Percentiles rank a stretch among this genome's conserved stretches.
phyloP scores from a whole-genome alignment of 352 stramenopile species.

The Phytopythium delawarense region DNA sequence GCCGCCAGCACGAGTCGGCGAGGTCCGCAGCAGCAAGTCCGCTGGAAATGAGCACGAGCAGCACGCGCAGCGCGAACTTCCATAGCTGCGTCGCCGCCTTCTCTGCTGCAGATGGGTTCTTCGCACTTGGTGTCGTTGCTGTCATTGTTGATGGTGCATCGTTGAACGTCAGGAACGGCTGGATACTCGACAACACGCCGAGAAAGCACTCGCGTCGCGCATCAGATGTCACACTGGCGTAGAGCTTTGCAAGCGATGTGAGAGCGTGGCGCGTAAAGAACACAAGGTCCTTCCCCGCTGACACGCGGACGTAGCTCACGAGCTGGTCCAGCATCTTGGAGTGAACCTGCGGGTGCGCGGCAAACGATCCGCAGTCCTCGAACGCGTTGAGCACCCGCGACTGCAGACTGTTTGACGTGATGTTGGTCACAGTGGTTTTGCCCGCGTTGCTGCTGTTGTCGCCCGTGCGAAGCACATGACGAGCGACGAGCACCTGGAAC shows the following conservation, averaged over 20 bases:
- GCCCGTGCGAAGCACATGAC: slow-evolving; percentile 48
- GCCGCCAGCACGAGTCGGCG: slow-evolving; percentile 41
- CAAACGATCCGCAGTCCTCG: slow-evolving; percentile 77
- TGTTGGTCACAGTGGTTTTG: slow-evolving; percentile 40
- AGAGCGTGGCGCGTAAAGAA: slow-evolving; percentile 81
- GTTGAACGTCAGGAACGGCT: slow-evolving; percentile 57
- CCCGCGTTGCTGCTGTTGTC: slow-evolving; percentile 21
- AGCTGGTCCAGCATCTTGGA: slow-evolving; percentile 66
- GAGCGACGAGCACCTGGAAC: slow-evolving; percentile 58
- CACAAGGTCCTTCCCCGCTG: slow-evolving; percentile 41
- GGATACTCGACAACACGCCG: slow-evolving; percentile 58
- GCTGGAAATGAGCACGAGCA: slow-evolving; percentile 70
- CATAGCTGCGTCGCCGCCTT: slow-evolving; percentile 71
- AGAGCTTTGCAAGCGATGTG: slow-evolving; percentile 70
- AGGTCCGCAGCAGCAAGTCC: slow-evolving; percentile 53
- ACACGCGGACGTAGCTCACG: slow-evolving; percentile 49
- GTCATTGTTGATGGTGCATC: slow-evolving; percentile 7
- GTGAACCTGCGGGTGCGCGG: slow-evolving; percentile 55
- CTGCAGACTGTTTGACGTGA: slow-evolving; percentile 81
- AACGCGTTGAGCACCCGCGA: slow-evolving; percentile 81
- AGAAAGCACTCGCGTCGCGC: slow-evolving; percentile 55
- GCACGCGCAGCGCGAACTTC: slow-evolving; percentile 69
- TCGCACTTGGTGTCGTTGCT: slow-evolving; percentile 11
- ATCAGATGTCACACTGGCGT: slow-evolving; percentile 51
- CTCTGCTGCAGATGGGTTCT: slow-evolving; percentile 46